Conservation (phyloP, 2,329 filamentous ascomycete species). For the Penicillium sp. region DNA sequence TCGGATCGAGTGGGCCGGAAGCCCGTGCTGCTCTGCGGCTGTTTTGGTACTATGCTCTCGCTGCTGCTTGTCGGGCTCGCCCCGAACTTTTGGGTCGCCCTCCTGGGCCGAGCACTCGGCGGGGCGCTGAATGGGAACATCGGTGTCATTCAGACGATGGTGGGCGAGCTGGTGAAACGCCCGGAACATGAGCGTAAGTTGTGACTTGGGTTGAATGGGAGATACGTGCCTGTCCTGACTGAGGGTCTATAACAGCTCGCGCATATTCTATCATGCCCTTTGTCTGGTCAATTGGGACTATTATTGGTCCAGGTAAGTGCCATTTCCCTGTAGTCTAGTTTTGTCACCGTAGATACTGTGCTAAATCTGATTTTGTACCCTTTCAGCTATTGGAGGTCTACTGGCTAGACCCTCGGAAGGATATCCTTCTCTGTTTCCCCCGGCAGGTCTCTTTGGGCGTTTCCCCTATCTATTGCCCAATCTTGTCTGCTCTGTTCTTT, state of each 20-base stretch:
- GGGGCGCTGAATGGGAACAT: slow-evolving; percentile 90
- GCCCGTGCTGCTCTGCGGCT: slow-evolving; percentile 79
- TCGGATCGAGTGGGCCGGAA: slow-evolving; percentile 84
- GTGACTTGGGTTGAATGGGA: neutral
- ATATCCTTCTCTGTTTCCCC: slow-evolving; percentile 71
- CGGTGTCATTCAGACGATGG: slow-evolving; percentile 89
- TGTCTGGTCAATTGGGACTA: slow-evolving; percentile 88
- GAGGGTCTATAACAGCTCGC: slow-evolving; percentile 56
- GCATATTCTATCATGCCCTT: slow-evolving; percentile 94
- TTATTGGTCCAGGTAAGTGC: slow-evolving; percentile 67
- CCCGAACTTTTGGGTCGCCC: slow-evolving; percentile 78
- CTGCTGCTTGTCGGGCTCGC: slow-evolving; percentile 82
- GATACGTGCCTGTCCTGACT: neutral
- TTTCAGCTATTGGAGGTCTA: slow-evolving; percentile 73
- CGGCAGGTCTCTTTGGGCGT: slow-evolving; percentile 67
- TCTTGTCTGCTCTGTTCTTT: slow-evolving; percentile 74
- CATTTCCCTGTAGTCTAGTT: neutral
- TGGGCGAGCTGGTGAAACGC: slow-evolving; percentile 79
- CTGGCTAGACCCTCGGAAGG: slow-evolving; percentile 76
- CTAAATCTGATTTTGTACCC: slow-evolving; percentile 12
- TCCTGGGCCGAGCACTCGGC: slow-evolving; percentile 73
- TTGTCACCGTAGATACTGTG: neutral
- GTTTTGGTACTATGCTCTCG: slow-evolving; percentile 77
- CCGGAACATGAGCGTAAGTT: slow-evolving; percentile 81
- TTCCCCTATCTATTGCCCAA: slow-evolving; percentile 92